A percentile compares a stretch with the other conserved stretches of the same genome.
Conservation (phyloP, 2,329 filamentous ascomycete species). For the Epichloe typhina region DNA sequence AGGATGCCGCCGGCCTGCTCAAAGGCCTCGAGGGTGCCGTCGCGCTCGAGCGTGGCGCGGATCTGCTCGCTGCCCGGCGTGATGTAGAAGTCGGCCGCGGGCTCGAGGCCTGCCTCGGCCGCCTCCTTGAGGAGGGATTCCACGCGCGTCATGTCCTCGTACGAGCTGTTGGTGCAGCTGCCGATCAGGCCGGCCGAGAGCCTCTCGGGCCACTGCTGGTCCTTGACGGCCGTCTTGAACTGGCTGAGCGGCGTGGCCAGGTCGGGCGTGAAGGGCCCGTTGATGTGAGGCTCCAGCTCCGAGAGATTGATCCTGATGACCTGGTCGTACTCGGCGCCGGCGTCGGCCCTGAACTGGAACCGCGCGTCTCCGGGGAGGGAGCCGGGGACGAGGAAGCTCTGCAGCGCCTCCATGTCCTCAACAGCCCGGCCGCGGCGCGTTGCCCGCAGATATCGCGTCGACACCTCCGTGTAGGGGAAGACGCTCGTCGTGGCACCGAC, state of each 20-base stretch:
- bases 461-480: conserved; percentile 81
- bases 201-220: conserved; percentile 80
- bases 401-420: conserved; percentile 49
- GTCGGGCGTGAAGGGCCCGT: conserved; percentile 93
- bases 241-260: conserved; percentile 82
- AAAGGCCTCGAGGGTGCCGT: conserved; percentile 77
- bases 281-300: conserved; percentile 86
- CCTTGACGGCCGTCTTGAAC: conserved; percentile 73
- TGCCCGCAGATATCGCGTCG: conserved; percentile 72
- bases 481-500: conserved; percentile 91
- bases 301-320: conserved; percentile 84
- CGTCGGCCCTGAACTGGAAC: conserved; percentile 63
- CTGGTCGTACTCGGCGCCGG: conserved; percentile 77
- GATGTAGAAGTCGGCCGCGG: conserved; percentile 85
- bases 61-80: conserved; percentile 96
- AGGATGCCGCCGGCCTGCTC: conserved; percentile 75
- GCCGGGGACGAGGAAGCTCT: conserved; percentile 31
- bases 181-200: conserved; percentile 91
- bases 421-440: conserved; percentile 59
- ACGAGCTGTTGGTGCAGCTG: conserved; percentile 97
- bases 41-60: conserved; percentile 80
- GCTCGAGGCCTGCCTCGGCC: conserved; percentile 74
- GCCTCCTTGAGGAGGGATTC: conserved; percentile 91
- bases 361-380: conserved; percentile 26
- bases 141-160: conserved; percentile 94